phyloP scores from a whole-genome alignment of 208 protist species.

The Strigomonas culicis region DNA sequence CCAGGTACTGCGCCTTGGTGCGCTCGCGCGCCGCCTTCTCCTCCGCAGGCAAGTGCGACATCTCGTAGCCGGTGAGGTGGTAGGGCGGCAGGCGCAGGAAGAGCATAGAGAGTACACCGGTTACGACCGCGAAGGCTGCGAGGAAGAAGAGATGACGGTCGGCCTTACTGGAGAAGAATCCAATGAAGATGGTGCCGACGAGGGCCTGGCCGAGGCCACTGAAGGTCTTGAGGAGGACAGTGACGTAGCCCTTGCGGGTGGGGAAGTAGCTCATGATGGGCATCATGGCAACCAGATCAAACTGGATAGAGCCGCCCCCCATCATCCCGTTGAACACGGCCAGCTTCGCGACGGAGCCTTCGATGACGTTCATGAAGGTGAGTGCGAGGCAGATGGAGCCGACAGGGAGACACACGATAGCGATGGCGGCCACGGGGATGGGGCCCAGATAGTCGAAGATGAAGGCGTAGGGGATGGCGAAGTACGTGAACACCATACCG shows the following conservation, averaged over 20 bases:
- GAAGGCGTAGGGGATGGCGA: conserved; percentile 27
- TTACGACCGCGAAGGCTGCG: conserved; percentile 10
- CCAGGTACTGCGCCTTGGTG: conserved; percentile 19
- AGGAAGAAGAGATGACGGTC: conserved; percentile 36
- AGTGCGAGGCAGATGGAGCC: conserved; percentile 23
- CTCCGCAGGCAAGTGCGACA: conserved; percentile 11
- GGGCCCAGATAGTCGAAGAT: conserved; percentile 41
- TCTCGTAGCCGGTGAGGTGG: conserved; percentile 19
- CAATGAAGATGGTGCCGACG: conserved; percentile 35
- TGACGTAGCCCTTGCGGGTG: conserved; percentile 26
- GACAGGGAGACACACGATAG: conserved; percentile 18
- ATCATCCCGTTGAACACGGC: conserved; percentile 22
- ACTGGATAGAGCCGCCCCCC: conserved; percentile 18
- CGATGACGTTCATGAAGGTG: conserved; percentile 24
- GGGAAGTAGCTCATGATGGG: conserved; percentile 40
- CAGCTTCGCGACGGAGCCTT: conserved; percentile 19
- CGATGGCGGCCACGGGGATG: conserved; percentile 24
- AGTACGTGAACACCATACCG: conserved; percentile 17
- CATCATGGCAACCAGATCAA: conserved; percentile 30
- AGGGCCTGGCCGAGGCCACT: conserved; percentile 42
- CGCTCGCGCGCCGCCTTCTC: conserved; percentile 9
- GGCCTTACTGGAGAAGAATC: conserved; percentile 27
- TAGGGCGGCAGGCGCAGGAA: conserved; percentile 30
- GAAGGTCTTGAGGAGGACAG: conserved; percentile 43
- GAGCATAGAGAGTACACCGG: conserved; percentile 19